Evolutionary conservation across 345 rosid species (phyloP), one percentile per base, ranked within the genome.

Genomic region (Gossypium herbaceum): DNA sequence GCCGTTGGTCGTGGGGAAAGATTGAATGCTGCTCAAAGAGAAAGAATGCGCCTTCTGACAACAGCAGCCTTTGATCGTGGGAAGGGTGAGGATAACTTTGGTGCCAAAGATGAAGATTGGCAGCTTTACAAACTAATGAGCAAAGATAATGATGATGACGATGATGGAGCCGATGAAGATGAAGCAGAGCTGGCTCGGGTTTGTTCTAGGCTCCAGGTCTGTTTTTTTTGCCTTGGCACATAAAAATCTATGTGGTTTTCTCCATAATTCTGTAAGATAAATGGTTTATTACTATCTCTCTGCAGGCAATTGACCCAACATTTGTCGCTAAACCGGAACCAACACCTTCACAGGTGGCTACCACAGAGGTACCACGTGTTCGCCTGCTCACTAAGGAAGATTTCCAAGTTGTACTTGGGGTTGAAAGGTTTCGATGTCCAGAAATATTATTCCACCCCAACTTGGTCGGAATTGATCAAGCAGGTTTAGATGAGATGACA

Each of bases 1-100:
- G 93, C 86, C 50, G 90, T 90, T 73, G 99, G 97, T 19, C 92
- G 93, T 59, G 99, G 98, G 27, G 99, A 95, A 89, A 87, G 99
- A 84, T 86, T 93, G 84, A 93, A 91, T 65, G 90, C 98, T 82
- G 98, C 96, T 71, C 97, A 91, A 79, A 87, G 92, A 67, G 99
- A 95, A 76, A 87, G 97, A 77, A 95, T 95, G 96, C 94, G 97
- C 39, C 90, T 95, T 79, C 86, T 93, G 51, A 95, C 99, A 17
- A 88, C 97, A 2, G 98, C 98, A 55, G 99, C 99, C 47, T 93
- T 93, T 79, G 99, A 95, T 81, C 84, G 98, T 82, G 99, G 98
- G 74, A 95, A 93, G 82, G 96, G 97, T 22, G 97, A 93, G 82
- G 99, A 91, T 82, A 93, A 92, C 22, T 95, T 91, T 75, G 97